Base-by-base conservation (phyloP, 1,284 basidiomycete genomes). In the Porodaedalea pini region DNA sequence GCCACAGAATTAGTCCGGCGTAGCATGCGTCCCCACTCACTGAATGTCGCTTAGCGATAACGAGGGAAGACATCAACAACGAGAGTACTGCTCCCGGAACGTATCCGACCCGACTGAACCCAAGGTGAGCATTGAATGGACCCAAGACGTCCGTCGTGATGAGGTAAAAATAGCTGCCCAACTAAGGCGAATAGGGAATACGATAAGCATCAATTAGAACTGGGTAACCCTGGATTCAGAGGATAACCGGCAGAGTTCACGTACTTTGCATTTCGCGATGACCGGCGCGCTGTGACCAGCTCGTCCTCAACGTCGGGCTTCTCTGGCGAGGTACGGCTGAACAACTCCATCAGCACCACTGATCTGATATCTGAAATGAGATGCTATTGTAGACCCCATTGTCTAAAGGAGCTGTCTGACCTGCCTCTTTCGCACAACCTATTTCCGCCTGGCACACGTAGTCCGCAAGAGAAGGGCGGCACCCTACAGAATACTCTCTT, bases 91-190 rank as follows among this genome's bases (percentile, higher is more conserved):
- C 67, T 61, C 82, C 82, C 2, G 81, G 80, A 1, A 77, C 80
- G 71, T 80, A 81, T 8, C 83, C 83, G 15, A 84, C 77, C 60
- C 78, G 75, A 7, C 78, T 71, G 56, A 86, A 82, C 1, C 83
- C 80, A 58, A 70, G 87, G 0, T 83, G 82, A 0, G 83, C 78
- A 56, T 82, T 81, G 70, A 83, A 84, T 0, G 85, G 83, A 7
- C 84, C 84, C 19, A 86, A 71, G 41, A 85, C 81, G 62, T 82
- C 80, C 55, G 76, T 72, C 3, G 78, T 76, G 61, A 83, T 79
- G 7, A 82, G 67, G 64, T 76, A 81, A 62, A 81, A 2, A 79
- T 70, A 8, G 72, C 71, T 1, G 70, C 65, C 77, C 77, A 78
- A 8, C 55, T 57, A 19, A 13, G 19, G n/a, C n/a, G n/a, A n/a